Evolutionary conservation across 192 early-diverging fungal species (phyloP).

Genomic region (Linnemannia hyalina): DNA sequence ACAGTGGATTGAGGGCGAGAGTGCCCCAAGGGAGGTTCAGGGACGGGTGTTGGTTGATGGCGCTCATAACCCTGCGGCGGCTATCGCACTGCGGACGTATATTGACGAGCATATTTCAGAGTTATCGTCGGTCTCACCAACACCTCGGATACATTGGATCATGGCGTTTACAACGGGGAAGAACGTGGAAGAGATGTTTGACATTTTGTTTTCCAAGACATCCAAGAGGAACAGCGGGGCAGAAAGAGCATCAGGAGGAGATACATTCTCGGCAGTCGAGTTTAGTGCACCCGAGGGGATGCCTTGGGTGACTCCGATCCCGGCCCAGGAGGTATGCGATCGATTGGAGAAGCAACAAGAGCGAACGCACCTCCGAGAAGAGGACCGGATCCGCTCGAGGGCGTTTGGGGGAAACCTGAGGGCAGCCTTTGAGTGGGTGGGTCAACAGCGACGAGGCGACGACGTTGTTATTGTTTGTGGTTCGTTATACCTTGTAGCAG

Average conservation of each 20-base stretch:
- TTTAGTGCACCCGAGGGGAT: slow-evolving; percentile 87
- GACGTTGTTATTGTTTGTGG: slow-evolving; percentile 83
- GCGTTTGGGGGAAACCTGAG: slow-evolving; percentile 59
- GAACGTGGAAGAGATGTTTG: slow-evolving; percentile 71
- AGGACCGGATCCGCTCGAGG: slow-evolving; percentile 21
- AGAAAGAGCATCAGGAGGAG: slow-evolving; percentile 27
- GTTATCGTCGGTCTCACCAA: background rate
- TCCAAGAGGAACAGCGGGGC: background rate
- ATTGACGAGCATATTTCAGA: slow-evolving; percentile 59
- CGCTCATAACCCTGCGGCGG: slow-evolving; percentile 89
- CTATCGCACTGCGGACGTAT: slow-evolving; percentile 73
- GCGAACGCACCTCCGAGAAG: slow-evolving; percentile 16
- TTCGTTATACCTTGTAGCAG: slow-evolving; percentile 89
- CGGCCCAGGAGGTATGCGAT: slow-evolving; percentile 62
- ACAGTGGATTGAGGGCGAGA: slow-evolving; percentile 68
- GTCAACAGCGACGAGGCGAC: slow-evolving; percentile 32
- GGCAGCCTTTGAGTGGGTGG: slow-evolving; percentile 38
- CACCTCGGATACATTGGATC: slow-evolving; percentile 77
- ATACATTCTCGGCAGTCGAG: slow-evolving; percentile 74
- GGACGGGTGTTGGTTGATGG: slow-evolving; percentile 85
- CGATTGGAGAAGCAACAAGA: slow-evolving; percentile 16
- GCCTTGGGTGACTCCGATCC: slow-evolving; percentile 84
- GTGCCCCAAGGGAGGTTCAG: slow-evolving; percentile 31
- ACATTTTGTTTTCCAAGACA: slow-evolving; percentile 58
- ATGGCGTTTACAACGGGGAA: slow-evolving; percentile 82